Conservation (phyloP, 1,284 basidiomycete genomes). For the Marasmius oreades region DNA sequence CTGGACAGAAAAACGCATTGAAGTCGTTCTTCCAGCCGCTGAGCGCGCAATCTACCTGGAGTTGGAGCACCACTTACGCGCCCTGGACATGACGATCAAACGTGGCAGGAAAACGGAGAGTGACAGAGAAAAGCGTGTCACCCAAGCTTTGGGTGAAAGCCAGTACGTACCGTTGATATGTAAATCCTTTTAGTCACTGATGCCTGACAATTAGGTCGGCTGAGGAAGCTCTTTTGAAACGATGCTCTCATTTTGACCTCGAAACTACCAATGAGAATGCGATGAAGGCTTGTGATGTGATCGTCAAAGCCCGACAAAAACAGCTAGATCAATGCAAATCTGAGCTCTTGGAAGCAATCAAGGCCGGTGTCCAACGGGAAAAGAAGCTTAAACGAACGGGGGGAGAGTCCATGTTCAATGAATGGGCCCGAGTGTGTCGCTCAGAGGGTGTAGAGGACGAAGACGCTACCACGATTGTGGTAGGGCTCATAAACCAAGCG, state of each 20-base stretch:
- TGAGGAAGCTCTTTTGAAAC: conserved; percentile 88
- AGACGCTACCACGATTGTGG: conserved; percentile 64
- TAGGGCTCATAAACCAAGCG: conserved; percentile 59
- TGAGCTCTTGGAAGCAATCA: conserved; percentile 68
- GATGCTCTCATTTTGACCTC: conserved; percentile 91
- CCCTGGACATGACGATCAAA: conserved; percentile 85
- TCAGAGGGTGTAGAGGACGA: conserved; percentile 72
- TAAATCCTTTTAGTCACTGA: background rate
- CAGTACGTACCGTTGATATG: conserved; percentile 51
- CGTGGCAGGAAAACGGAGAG: conserved; percentile 84
- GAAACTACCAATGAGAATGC: conserved; percentile 75
- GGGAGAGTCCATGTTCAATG: conserved; percentile 76
- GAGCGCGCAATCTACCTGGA: conserved; percentile 95
- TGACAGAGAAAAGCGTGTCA: conserved; percentile 86
- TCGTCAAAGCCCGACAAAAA: conserved; percentile 75
- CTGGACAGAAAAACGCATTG: conserved; percentile 65
- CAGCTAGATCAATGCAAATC: conserved; percentile 79
- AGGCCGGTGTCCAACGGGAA: conserved; percentile 64
- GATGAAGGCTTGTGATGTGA: conserved; percentile 90
- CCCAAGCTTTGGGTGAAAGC: conserved; percentile 86
- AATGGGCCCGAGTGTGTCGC: conserved; percentile 66
- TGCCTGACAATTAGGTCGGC: conserved; percentile 52
- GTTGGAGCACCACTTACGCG: conserved; percentile 90
- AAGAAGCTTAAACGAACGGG: conserved; percentile 59
- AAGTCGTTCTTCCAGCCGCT: conserved; percentile 81